Percentiles rank a stretch among this genome's conserved stretches.
Conservation (phyloP, 768 basidiomycete genomes). For the Fomitopsis pulvina region DNA sequence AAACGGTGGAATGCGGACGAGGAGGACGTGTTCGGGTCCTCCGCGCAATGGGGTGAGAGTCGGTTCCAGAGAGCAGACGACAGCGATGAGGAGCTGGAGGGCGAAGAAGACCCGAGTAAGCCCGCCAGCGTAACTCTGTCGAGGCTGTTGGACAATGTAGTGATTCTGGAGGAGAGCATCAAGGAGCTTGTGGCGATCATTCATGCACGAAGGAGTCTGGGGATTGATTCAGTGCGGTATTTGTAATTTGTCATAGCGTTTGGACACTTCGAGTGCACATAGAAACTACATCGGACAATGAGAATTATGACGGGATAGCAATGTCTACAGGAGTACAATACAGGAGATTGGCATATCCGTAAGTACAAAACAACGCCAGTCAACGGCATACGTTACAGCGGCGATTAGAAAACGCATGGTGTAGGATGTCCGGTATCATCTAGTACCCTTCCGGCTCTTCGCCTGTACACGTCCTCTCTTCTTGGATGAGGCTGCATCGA, state of each 20-base stretch:
- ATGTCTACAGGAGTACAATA: not conserved
- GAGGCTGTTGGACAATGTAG: conserved; percentile 85
- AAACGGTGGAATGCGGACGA: conserved; percentile 51
- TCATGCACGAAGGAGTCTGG: conserved; percentile 75
- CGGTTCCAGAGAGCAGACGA: conserved; percentile 16
- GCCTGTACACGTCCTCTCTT: conserved; percentile 8
- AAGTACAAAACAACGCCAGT: not conserved
- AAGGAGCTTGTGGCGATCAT: conserved; percentile 88
- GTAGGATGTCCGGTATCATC: not conserved
- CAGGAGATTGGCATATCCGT: not conserved
- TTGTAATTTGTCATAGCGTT: conserved; percentile 30
- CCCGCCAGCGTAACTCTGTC: conserved; percentile 62
- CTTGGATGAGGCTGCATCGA: conserved; percentile 16
- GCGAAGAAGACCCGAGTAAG: conserved; percentile 25
- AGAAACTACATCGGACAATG: not conserved
- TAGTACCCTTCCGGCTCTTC: not conserved
- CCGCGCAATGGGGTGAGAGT: conserved; percentile 37
- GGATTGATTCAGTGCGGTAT: conserved; percentile 78
- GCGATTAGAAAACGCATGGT: not conserved
- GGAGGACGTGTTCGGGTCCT: conserved; percentile 63
- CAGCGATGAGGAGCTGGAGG: conserved; percentile 25
- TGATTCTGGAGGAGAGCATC: conserved; percentile 90
- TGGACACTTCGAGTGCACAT: not conserved
- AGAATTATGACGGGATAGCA: no score
- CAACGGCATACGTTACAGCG: not conserved